Percentiles rank a stretch among this genome's conserved stretches.
These are phyloP conservation scores for Thalassiosira mediterranea DNA, from an alignment of 352 stramenopile species.

Conservation along the genomic window DNA sequence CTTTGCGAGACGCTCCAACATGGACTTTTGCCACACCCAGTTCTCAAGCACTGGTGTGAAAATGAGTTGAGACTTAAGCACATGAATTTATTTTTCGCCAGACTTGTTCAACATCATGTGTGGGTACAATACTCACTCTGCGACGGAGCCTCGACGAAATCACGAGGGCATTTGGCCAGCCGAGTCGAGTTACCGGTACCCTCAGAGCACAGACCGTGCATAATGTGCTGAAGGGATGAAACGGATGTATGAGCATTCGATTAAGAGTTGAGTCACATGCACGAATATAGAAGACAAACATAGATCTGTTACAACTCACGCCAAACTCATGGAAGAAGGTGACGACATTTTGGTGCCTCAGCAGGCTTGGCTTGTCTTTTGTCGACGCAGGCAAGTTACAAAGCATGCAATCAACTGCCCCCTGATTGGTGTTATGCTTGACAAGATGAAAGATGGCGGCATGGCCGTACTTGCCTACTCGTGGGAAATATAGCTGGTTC, in stretches of 20 bases:
- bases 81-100: too few species aligned
- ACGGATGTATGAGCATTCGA: not conserved
- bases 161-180: conserved; percentile 85
- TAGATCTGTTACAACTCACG: not conserved
- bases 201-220: conserved; percentile 90
- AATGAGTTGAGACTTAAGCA: too few species aligned
- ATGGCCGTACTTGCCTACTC: conserved; percentile 88
- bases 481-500: too few species aligned
- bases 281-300: not conserved
- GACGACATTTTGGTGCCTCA: conserved; percentile 86
- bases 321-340: conserved; percentile 88
- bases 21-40: conserved; percentile 89
- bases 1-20: conserved; percentile 87
- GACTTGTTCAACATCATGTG: too few species aligned
- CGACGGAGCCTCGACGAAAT: conserved; percentile 90
- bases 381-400: conserved; percentile 87
- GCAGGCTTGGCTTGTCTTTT: conserved; percentile 29
- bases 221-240: conserved; percentile 87
- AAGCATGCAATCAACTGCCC: conserved; percentile 88
- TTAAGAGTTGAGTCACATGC: not conserved
- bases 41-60: conserved; percentile 93
- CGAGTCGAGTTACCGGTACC: conserved; percentile 80
- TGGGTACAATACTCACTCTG: too few species aligned
- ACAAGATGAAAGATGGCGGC: conserved; percentile 90
- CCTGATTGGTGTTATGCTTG: conserved; percentile 85